phyloP scores from a whole-genome alignment of 2,329 filamentous ascomycete genomes.

The Arthrinium phaeospermum region DNA sequence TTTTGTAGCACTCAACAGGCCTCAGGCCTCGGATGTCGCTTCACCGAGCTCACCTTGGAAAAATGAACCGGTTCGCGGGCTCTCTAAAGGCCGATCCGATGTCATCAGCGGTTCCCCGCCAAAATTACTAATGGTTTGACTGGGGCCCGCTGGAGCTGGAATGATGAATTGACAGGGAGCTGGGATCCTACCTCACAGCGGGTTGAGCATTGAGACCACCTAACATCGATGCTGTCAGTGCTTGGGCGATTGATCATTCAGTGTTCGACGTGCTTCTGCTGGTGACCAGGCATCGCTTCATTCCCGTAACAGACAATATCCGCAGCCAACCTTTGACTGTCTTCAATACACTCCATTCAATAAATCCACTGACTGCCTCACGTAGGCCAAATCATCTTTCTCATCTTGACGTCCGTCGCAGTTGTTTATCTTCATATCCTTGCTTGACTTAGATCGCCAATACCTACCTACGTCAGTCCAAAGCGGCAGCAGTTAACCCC shows the following conservation, averaged over 20 bases:
- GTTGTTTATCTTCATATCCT: neutral
- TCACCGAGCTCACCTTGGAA: neutral
- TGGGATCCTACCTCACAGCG: neutral
- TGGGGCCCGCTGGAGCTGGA: neutral
- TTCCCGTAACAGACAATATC: neutral
- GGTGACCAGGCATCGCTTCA: neutral
- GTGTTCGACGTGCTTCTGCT: conserved; percentile 13
- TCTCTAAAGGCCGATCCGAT: neutral
- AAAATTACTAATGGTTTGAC: neutral
- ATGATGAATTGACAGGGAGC: neutral
- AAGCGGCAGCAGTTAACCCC: neutral
- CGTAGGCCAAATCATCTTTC: neutral
- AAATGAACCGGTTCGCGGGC: neutral
- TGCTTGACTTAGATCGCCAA: neutral
- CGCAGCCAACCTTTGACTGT: neutral
- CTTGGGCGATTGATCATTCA: neutral
- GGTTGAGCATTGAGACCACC: neutral
- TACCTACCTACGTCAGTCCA: conserved; percentile 8
- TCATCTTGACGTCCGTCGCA: neutral
- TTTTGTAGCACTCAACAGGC: neutral
- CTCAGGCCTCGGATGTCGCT: neutral
- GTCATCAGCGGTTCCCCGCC: neutral
- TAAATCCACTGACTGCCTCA: neutral
- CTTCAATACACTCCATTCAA: neutral
- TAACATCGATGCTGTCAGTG: conserved; percentile 6